phyloP scores from a whole-genome alignment of 202 grass and related monocot genomes.

The Setaria viridis region DNA sequence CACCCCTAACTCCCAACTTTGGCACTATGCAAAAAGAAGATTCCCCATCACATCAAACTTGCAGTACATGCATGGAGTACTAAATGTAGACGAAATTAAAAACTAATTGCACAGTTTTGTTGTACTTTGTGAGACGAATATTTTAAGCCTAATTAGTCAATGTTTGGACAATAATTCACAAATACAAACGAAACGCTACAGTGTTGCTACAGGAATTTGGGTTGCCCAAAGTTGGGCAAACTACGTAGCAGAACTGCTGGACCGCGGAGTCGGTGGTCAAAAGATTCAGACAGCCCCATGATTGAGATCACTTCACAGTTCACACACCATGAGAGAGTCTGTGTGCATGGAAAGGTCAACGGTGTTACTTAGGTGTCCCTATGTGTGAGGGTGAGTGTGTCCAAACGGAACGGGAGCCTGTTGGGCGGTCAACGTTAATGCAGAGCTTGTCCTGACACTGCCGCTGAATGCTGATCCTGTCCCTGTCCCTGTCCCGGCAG shows the following conservation, averaged over 20 bases:
- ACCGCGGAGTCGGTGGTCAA: constrained; percentile 44
- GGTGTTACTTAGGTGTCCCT: not conserved
- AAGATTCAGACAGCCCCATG: constrained; percentile 30
- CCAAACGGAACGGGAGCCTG: not conserved
- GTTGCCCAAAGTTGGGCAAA: too few species aligned
- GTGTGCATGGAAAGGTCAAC: not conserved
- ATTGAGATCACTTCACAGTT: constrained; percentile 5
- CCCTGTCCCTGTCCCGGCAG: not conserved
- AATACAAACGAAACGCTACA: too few species aligned
- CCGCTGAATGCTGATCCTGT: not conserved
- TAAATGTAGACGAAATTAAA: too few species aligned
- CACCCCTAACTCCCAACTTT: too few species aligned
- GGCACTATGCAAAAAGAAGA: too few species aligned
- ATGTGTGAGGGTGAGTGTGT: not conserved
- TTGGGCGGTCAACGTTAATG: not conserved
- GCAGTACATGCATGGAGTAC: too few species aligned
- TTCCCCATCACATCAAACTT: too few species aligned
- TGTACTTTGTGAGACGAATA: too few species aligned
- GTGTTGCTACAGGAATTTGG: too few species aligned
- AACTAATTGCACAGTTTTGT: too few species aligned
- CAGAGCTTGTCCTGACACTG: not conserved
- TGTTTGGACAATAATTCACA: too few species aligned
- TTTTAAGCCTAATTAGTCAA: too few species aligned
- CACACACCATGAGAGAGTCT: not conserved
- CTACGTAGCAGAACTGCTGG: not conserved